Conservation (phyloP, 345 rosid species). For the Murraya koenigii region DNA sequence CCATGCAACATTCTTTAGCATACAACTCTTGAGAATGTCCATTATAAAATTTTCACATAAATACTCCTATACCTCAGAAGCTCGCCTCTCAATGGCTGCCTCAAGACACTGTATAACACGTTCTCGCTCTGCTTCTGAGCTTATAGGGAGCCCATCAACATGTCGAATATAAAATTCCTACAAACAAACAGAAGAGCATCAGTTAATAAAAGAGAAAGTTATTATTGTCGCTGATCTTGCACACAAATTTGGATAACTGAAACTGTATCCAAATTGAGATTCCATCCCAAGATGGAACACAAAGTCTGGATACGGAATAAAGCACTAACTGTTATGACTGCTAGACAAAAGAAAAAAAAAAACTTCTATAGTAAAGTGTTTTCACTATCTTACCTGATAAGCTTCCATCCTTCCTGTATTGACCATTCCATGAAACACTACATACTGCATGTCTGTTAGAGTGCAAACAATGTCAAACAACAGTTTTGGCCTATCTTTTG, state of each 20-base stretch:
- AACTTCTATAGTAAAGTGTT: background rate
- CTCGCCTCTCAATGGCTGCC: conserved; percentile 80
- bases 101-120: conserved; percentile 72
- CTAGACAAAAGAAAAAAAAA: background rate
- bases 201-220: conserved; percentile 11
- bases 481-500: conserved; percentile 79
- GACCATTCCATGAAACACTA: conserved; percentile 89
- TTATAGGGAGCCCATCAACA: conserved; percentile 69
- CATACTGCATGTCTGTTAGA: conserved; percentile 90
- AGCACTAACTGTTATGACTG: background rate
- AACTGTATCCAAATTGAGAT: conserved; percentile 6
- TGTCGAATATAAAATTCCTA: conserved; percentile 84
- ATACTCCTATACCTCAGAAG: conserved; percentile 48
- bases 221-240: background rate
- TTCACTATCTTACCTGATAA: conserved; percentile 61
- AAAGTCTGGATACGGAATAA: background rate
- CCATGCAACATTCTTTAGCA: background rate
- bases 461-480: conserved; percentile 88
- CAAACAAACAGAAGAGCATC: conserved; percentile 15
- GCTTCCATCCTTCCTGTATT: conserved; percentile 65
- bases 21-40: background rate
- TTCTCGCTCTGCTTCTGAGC: conserved; percentile 75
- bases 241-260: background rate
- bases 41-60: background rate
- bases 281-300: conserved; percentile 11